These are phyloP conservation scores for Cymbomonas tetramitiformis DNA, from an alignment of 139 green algal species.

Conservation along the genomic window DNA sequence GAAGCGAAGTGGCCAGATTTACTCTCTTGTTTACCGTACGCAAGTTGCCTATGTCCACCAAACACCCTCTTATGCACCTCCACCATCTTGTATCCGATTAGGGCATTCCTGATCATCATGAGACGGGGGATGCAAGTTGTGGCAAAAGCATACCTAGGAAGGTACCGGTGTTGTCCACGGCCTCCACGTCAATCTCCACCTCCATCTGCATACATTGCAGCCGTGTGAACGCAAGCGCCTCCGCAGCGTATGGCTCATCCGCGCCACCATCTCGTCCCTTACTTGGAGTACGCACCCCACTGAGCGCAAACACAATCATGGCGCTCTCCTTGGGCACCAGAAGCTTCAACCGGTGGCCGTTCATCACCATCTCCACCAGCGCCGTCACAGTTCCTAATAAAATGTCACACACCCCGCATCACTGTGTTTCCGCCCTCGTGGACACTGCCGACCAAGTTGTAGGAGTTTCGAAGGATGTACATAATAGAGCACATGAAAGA, in stretches of 20 bases:
- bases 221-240: constrained; percentile 67
- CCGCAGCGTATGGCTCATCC: constrained; percentile 64
- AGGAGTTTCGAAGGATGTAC: too few species aligned
- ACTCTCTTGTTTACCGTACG: neutral
- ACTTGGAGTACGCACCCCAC: constrained; percentile 54
- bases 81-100: too few species aligned
- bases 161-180: constrained; percentile 71
- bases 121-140: too few species aligned
- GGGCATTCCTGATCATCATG: too few species aligned
- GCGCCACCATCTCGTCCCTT: constrained; percentile 28
- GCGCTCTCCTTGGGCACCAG: constrained; percentile 71
- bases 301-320: constrained; percentile 70
- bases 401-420: too few species aligned
- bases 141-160: constrained; percentile 79
- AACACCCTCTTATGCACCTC: too few species aligned
- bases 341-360: constrained; percentile 63
- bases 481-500: too few species aligned
- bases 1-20: constrained; percentile 54
- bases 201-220: constrained; percentile 51
- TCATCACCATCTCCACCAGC: constrained; percentile 73
- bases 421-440: too few species aligned
- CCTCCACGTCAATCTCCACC: constrained; percentile 54
- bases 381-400: constrained; percentile 42
- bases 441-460: too few species aligned
- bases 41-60: too few species aligned